Evolutionary conservation across 495 filamentous ascomycete genomes (phyloP).

Genomic region (Astrothelium subdiscretum): DNA sequence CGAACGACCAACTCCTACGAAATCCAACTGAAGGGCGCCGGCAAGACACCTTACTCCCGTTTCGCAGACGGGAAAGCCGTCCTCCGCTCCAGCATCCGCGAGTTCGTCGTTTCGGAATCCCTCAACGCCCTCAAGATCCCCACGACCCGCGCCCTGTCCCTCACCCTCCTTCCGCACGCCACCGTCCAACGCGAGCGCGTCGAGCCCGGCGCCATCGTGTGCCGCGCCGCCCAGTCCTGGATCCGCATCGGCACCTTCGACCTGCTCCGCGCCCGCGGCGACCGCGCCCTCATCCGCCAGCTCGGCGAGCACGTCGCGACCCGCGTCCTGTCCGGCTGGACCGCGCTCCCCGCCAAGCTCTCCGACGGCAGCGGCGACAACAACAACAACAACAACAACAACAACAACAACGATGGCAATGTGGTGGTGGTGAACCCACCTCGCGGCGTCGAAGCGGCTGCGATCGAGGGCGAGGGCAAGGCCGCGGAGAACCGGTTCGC

Average conservation of each 20-base stretch:
- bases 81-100: conserved; percentile 76
- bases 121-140: conserved; percentile 78
- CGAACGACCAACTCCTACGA: conserved; percentile 63
- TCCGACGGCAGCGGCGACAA: no score
- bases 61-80: conserved; percentile 98
- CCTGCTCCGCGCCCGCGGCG: conserved; percentile 66
- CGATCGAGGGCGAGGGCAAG: conserved; percentile 49
- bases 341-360: conserved; percentile 53
- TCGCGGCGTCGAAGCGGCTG: conserved; percentile 41
- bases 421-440: conserved; percentile 29
- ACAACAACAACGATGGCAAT: conserved; percentile 24
- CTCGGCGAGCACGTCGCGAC: conserved; percentile 75
- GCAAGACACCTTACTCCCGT: conserved; percentile 83
- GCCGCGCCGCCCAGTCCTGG: conserved; percentile 85
- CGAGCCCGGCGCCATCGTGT: conserved; percentile 91
- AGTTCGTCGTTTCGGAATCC: conserved; percentile 78
- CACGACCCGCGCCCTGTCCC: conserved; percentile 70
- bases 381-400: no score
- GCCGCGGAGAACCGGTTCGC: conserved; percentile 73
- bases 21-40: conserved; percentile 87
- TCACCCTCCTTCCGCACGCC: conserved; percentile 61
- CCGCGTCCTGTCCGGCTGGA: conserved; percentile 77
- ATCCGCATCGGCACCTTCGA: conserved; percentile 92
- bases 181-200: conserved; percentile 66
- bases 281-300: conserved; percentile 57